Evolutionary conservation across 441 rosid species (phyloP), one percentile per base, ranked within the genome.

Genomic region (Euphorbia celastroides): DNA sequence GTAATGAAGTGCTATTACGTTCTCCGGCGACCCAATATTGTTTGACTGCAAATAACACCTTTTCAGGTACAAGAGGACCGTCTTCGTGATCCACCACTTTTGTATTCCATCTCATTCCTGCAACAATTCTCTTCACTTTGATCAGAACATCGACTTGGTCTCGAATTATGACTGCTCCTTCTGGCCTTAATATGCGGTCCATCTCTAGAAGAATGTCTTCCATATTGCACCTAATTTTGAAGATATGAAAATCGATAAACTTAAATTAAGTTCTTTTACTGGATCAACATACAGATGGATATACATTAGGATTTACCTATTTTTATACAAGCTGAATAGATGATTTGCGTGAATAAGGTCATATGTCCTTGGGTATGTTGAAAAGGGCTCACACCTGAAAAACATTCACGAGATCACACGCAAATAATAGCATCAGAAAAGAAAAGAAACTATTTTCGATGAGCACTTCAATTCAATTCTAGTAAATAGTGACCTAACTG

Each of bases 331-430:
- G 80, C 96, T 85, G 76, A 93, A 91, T 54, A 93, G 66, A 57
- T 85, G 89, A 75, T 59, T 86, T 61, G 98, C 97, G 36, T 93
- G 98, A 69, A 93, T 86, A 60, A 93, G 77, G 73, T 93, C 98
- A 23, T 87, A 89, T 26, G 96, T 86, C 76, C 97, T 93, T 25
- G 98, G 98, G 72, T 93, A 93, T 30, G 97, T 87, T 38, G 97
- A 90, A 82, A 93, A 93, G 31, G 91, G 94, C 82, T 90, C 98
- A 67, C 98, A 90, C 98, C 97, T 93, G 81, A 38, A 72, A 70
- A 51, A 56, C 23, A 62, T 62, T 19, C 5, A 55, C 27, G 32
- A 62, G 41, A 30, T 26, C n/a, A 57, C 27, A 32, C 41, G 58
- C 70, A 60, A 57, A 52, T 23, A 31, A 62, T 51, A 19, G 38